A percentile compares a stretch with the other conserved stretches of the same genome.
These are phyloP conservation scores for Fomitopsis pinicola DNA, from an alignment of 1,284 basidiomycete species.

Conservation along the genomic window DNA sequence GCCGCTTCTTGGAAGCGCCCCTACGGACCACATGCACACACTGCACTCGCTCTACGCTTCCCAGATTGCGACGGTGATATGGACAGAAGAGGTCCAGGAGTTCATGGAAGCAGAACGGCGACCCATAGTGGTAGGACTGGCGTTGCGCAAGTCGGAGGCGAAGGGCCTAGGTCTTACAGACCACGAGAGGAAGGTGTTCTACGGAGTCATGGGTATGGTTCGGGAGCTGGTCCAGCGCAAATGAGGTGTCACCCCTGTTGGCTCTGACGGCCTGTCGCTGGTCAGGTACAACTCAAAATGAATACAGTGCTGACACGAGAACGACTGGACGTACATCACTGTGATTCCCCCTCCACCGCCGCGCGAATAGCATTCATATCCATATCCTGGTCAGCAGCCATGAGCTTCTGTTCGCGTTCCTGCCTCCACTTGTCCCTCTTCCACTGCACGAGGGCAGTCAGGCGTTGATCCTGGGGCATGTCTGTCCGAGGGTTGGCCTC, in stretches of 20 bases:
- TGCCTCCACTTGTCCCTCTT: slow-evolving; percentile 30
- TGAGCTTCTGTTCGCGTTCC: slow-evolving; percentile 18
- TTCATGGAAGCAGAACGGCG: slow-evolving; percentile 38
- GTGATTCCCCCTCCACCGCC: slow-evolving; percentile 6
- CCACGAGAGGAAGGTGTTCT: slow-evolving; percentile 57
- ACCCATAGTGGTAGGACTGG: slow-evolving; percentile 67
- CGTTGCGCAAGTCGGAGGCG: slow-evolving; percentile 41
- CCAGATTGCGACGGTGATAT: slow-evolving; percentile 84
- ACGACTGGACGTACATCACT: neutral
- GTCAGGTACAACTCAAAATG: neutral
- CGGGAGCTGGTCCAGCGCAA: slow-evolving; percentile 33
- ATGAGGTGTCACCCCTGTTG: neutral
- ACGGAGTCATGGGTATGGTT: slow-evolving; percentile 64
- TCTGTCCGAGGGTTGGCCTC: slow-evolving; percentile 82
- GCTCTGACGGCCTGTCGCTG: neutral
- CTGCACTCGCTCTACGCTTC: slow-evolving; percentile 80
- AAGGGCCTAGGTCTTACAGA: slow-evolving; percentile 33
- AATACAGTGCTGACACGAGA: neutral
- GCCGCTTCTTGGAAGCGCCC: slow-evolving; percentile 71
- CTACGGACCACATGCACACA: slow-evolving; percentile 58
- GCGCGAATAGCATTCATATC: slow-evolving; percentile 12
- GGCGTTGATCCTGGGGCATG: slow-evolving; percentile 58
- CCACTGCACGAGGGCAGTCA: slow-evolving; percentile 65
- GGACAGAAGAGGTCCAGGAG: slow-evolving; percentile 48
- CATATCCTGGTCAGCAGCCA: slow-evolving; percentile 1